A percentile compares a stretch with the other conserved stretches of the same genome.
phyloP scores from a whole-genome alignment of 495 filamentous ascomycete genomes.

The Hypoxylon cercidicola region DNA sequence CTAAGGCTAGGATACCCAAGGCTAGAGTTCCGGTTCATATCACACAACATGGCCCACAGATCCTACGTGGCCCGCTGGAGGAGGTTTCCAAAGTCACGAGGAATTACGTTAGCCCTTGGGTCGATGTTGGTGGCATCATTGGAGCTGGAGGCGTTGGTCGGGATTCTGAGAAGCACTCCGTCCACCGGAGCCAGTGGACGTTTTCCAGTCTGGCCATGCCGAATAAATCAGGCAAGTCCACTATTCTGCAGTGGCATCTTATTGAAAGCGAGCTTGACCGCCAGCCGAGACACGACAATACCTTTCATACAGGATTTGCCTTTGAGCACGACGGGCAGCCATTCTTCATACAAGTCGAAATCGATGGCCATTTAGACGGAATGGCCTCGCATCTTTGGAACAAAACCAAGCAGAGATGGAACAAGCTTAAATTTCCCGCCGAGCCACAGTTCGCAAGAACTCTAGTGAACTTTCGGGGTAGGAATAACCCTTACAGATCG shows the following conservation, averaged over 20 bases:
- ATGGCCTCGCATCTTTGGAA: conserved; percentile 5
- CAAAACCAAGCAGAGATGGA: conserved; percentile 11
- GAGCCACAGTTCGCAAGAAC: conserved; percentile 16
- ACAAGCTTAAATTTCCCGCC: conserved; percentile 14
- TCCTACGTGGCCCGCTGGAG: conserved; percentile 20
- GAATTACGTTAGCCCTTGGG: conserved; percentile 10
- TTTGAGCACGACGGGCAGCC: conserved; percentile 46
- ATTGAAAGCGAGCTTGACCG: conserved; percentile 42
- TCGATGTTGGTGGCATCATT: conserved; percentile 10
- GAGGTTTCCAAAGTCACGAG: conserved; percentile 11
- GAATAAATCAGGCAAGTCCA: not conserved
- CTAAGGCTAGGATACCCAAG: too few species aligned
- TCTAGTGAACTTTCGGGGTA: conserved; percentile 19
- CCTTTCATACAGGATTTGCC: conserved; percentile 49
- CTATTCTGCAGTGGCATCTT: conserved; percentile 44
- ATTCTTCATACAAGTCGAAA: conserved; percentile 48
- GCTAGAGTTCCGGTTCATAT: conserved; percentile 32
- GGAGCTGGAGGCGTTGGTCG: conserved; percentile 10
- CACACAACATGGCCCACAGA: conserved; percentile 24
- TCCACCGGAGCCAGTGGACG: conserved; percentile 17
- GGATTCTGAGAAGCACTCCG: conserved; percentile 7
- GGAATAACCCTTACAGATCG: conserved; percentile 11
- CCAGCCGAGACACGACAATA: conserved; percentile 43
- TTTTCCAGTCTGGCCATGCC: conserved; percentile 11
- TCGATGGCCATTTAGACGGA: conserved; percentile 38